A percentile compares a stretch with the other conserved stretches of the same genome.
phyloP scores from a whole-genome alignment of 129 eudicot genomes.

The Erigeron canadensis region DNA sequence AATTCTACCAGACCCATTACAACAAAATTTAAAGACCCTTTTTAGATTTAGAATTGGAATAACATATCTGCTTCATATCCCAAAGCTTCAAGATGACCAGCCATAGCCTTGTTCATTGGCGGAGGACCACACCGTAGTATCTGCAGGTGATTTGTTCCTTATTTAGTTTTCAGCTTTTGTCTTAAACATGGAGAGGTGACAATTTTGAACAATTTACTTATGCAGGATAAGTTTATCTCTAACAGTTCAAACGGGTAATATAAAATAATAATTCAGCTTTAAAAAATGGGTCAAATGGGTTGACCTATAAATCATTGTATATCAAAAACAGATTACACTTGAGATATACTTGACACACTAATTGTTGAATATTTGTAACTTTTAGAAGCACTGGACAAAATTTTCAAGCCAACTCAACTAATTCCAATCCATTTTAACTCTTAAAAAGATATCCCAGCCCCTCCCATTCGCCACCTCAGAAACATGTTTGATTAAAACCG shows the following conservation, averaged over 20 bases:
- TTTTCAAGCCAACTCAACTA: neutral
- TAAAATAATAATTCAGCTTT: neutral
- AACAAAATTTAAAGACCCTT: slow-evolving; percentile 5
- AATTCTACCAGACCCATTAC: slow-evolving; percentile 8
- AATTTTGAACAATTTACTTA: neutral
- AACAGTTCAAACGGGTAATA: neutral
- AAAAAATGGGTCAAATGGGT: neutral
- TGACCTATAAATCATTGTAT: neutral
- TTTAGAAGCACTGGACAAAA: neutral
- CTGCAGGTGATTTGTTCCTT: slow-evolving; percentile 28
- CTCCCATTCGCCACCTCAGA: neutral
- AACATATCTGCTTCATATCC: slow-evolving; percentile 36
- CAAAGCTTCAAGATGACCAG: slow-evolving; percentile 41
- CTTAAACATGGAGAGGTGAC: neutral
- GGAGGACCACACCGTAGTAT: slow-evolving; percentile 55
- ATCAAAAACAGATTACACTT: too few species aligned
- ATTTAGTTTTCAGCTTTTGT: neutral
- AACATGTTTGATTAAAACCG: neutral
- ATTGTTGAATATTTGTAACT: slow-evolving; percentile 1
- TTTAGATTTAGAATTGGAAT: slow-evolving; percentile 33
- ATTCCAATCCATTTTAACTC: neutral
- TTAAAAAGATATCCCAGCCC: neutral
- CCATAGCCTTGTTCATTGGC: slow-evolving; percentile 59
- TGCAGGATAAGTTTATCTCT: neutral
- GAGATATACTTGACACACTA: too few species aligned